These are phyloP conservation scores for Rhinocladiella similis DNA, from an alignment of 2,329 filamentous ascomycete species.

Conservation along the genomic window DNA sequence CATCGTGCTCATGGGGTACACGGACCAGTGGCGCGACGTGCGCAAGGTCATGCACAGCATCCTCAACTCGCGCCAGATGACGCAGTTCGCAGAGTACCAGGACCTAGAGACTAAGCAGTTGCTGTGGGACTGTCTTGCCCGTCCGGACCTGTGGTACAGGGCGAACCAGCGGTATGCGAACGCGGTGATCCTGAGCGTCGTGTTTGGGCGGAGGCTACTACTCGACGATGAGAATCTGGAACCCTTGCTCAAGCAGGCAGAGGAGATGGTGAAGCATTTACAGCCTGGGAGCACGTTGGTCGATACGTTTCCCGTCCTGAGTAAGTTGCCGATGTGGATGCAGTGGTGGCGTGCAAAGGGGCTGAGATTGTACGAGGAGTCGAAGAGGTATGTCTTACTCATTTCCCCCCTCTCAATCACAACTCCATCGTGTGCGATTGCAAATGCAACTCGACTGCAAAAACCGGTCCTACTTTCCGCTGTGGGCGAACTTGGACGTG, in stretches of 20 bases:
- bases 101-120: conserved; percentile 25
- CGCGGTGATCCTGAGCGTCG: conserved; percentile 42
- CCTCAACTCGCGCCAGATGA: conserved; percentile 25
- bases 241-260: conserved; percentile 39
- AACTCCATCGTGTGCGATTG: too few relatives aligned
- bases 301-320: conserved; percentile 48
- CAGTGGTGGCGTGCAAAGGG: conserved; percentile 47
- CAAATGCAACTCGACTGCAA: too few relatives aligned
- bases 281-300: conserved; percentile 42
- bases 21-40: conserved; percentile 26
- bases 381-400: not conserved
- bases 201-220: conserved; percentile 51
- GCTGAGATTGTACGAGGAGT: conserved; percentile 38
- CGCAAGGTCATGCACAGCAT: conserved; percentile 29
- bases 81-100: conserved; percentile 25
- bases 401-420: too few relatives aligned
- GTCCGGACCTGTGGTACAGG: conserved; percentile 36
- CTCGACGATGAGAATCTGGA: conserved; percentile 31
- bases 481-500: too few relatives aligned
- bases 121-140: conserved; percentile 21
- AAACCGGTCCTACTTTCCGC: too few relatives aligned
- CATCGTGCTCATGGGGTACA: conserved; percentile 48
- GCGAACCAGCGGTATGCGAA: conserved; percentile 46
- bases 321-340: conserved; percentile 45
- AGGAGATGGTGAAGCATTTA: conserved; percentile 39